phyloP scores from a whole-genome alignment of 768 basidiomycete genomes.

The Suillus spraguei region DNA sequence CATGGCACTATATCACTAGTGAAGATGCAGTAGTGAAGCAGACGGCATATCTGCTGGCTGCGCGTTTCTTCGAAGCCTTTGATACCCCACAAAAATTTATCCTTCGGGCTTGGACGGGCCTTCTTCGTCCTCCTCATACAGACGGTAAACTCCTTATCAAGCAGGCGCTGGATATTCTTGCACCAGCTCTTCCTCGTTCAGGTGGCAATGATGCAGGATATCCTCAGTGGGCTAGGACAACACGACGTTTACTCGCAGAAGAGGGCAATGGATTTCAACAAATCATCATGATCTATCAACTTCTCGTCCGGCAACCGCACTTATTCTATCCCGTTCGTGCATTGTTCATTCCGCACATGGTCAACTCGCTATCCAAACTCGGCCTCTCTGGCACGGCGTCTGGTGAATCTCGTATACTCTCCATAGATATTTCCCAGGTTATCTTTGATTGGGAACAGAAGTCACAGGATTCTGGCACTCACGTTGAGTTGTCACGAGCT shows the following conservation, averaged over 20 bases:
- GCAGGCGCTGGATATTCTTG: conserved; percentile 85
- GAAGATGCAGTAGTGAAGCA: conserved; percentile 94
- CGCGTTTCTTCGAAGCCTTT: conserved; percentile 89
- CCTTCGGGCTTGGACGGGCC: conserved; percentile 85
- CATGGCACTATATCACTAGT: conserved; percentile 84
- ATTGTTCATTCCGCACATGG: conserved; percentile 91
- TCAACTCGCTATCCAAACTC: conserved; percentile 84
- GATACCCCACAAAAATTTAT: conserved; percentile 92
- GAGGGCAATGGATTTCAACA: conserved; percentile 75
- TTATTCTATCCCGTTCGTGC: conserved; percentile 93
- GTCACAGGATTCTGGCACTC: conserved; percentile 36
- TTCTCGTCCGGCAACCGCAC: conserved; percentile 88
- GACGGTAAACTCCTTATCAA: conserved; percentile 78
- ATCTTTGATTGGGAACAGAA: conserved; percentile 93
- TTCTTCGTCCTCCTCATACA: conserved; percentile 79
- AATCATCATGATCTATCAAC: conserved; percentile 82
- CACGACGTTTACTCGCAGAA: conserved; percentile 83
- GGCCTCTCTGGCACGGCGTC: conserved; percentile 76
- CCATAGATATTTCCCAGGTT: conserved; percentile 89
- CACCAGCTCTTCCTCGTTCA: conserved; percentile 73
- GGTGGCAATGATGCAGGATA: conserved; percentile 59
- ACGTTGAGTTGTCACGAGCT: conserved; percentile 29
- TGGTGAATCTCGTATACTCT: conserved; percentile 79
- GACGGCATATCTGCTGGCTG: conserved; percentile 86
- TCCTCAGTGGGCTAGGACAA: conserved; percentile 84